Evolutionary conservation across 2,329 filamentous ascomycete genomes (phyloP), one percentile per base, ranked within the genome.

Genomic region (Epichloe brachyelytri): DNA sequence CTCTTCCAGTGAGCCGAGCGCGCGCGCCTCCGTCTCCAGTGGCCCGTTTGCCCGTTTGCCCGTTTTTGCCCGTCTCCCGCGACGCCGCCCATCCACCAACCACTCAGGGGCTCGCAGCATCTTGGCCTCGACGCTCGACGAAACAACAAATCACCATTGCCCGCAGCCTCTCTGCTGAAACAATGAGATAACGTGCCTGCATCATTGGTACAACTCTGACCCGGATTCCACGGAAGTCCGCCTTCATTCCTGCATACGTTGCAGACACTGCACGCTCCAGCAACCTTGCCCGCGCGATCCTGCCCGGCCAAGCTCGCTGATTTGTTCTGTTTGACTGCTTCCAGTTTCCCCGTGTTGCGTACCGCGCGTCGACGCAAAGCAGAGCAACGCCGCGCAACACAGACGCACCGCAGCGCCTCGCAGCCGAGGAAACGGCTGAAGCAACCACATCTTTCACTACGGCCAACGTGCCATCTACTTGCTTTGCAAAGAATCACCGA

Each of bases 121-220:
- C 56, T 53, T 57, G 53, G 48, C 55, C 54, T 54, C 54, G 54
- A 53, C 55, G 54, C 55, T 57, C 56, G 57, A 56, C 59, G 54
- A 62, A 65, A 62, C 63, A 64, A 64, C 60, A 60, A 64, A 63
- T 63, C 57, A 58, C 64, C 63, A 53, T 37, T 39, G 46, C 43
- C 57, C 55, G 58, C 57, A 53, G 57, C 57, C 51, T 46, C 52
- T 55, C 54, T 54, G 53, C 55, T 59, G 63, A 60, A 69, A 71
- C 62, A 62, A 76, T 75, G 73, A 67, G 65, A 70, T 67, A 66
- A 55, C 60, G 62, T 62, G 61, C 58, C 58, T 59, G 57, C 57
- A 47, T 52, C 39, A 66, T 68, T 70, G 66, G 64, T 68, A 60
- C 60, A 60, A 33, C 56, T 55, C 54, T 58, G 52, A 36, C 53